Base-by-base conservation (phyloP, 257 asterid genomes). In the Nicotiana obtusifolia region DNA sequence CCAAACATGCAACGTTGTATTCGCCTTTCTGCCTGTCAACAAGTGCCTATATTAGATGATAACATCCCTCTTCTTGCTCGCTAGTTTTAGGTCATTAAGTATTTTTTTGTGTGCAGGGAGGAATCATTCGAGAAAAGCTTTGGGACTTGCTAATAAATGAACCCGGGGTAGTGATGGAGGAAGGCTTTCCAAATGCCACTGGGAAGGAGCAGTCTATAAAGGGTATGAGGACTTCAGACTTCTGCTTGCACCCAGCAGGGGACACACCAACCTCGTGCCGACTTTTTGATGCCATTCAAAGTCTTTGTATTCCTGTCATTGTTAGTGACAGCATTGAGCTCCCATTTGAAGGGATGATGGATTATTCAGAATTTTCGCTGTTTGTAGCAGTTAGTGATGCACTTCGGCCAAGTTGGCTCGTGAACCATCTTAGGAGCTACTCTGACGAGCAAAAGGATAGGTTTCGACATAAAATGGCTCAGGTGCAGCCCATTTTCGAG, bases 191-290 rank as follows among this genome's bases (percentile, higher is more conserved):
- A 16, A 92, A 93, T 84, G 97, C 97, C 26, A 92, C 97, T 7
- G 99, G 99, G 69, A 93, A 88, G 84, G 97, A 92, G 87, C 99
- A 92, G 76, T 93, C 99, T 0, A 93, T 95, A 85, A 91, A 86
- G 86, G 99, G 98, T 54, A 95, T 93, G 99, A 87, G 98, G 71
- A 85, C 92, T 24, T 95, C 99, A 1, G 97, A 95, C 77, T 95
- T 95, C 86, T 95, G 99, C 85, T 89, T 95, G 89, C 99, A 95
- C 76, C 99, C 99, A 67, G 97, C 99, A 0, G 99, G 99, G 3
- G 98, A 95, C 81, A 95, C 99, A 0, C 99, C 99, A 49, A 95
- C 99, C 41, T 95, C 99, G 10, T 95, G 99, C 60, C 83, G 99
- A 83, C 93, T 93, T 24, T 95, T 95, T 77, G 99, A 95, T 84